Percentiles rank a stretch among this genome's conserved stretches.
Evolutionary conservation across 2,329 filamentous ascomycete species (phyloP).

Genomic region (Colletotrichum zoysiae): DNA sequence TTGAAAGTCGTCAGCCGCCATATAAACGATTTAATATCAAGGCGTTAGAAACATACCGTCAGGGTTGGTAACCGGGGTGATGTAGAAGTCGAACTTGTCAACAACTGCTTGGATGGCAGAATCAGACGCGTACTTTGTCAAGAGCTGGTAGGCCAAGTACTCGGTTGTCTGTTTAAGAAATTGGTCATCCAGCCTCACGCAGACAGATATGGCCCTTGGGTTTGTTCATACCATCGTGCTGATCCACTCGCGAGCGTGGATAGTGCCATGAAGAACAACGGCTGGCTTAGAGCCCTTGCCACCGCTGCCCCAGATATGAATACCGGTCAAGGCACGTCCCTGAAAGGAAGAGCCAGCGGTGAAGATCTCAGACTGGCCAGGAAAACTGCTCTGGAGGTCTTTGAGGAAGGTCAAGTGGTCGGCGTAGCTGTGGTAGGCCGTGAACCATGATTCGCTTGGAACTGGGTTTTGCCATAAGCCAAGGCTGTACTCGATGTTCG

Average conservation of each 20-base stretch:
- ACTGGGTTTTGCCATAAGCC: background rate
- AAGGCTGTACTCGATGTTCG: no score
- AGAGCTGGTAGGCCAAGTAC: conserved; percentile 60
- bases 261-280: conserved; percentile 64
- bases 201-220: conserved; percentile 43
- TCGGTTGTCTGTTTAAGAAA: conserved; percentile 55
- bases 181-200: background rate
- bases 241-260: conserved; percentile 69
- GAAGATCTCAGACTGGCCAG: conserved; percentile 62
- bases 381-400: conserved; percentile 57
- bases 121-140: conserved; percentile 54
- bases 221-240: conserved; percentile 64
- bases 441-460: conserved; percentile 59
- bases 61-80: conserved; percentile 64
- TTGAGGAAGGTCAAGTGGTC: conserved; percentile 63
- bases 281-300: conserved; percentile 63
- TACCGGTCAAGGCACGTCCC: conserved; percentile 70
- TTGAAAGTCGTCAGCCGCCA: background rate
- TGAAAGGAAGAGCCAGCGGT: conserved; percentile 61
- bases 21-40: rapidly evolving
- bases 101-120: conserved; percentile 57
- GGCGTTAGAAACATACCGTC: conserved; percentile 50
- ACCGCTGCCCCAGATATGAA: conserved; percentile 65
- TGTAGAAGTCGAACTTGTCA: conserved; percentile 68
- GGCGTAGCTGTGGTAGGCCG: conserved; percentile 64